Conservation (phyloP, 805 yeast genomes). For the Schwanniomyces polymorphus region DNA sequence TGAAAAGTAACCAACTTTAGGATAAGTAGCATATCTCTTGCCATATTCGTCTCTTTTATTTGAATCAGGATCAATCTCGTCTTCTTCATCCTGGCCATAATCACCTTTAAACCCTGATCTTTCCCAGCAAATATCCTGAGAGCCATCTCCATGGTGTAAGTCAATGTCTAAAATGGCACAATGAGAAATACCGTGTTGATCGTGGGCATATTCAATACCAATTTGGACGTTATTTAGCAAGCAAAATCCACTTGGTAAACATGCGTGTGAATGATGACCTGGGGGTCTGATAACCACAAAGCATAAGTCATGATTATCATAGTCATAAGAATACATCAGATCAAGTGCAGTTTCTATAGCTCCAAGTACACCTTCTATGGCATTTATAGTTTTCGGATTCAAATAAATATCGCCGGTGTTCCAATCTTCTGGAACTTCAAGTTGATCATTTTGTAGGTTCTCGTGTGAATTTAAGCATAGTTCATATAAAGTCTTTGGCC, state of each 20-base stretch:
- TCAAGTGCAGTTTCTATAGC: conserved; percentile 75
- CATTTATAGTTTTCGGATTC: conserved; percentile 63
- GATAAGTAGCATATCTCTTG: conserved; percentile 42
- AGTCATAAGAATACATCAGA: conserved; percentile 21
- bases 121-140: conserved; percentile 84
- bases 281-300: conserved; percentile 79
- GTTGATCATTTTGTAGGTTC: conserved; percentile 49
- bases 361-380: conserved; percentile 76
- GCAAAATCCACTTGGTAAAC: conserved; percentile 85
- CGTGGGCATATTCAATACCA: conserved; percentile 74
- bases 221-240: conserved; percentile 79
- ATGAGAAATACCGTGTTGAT: conserved; percentile 65
- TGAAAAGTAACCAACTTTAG: conserved; percentile 79
- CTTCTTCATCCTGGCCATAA: conserved; percentile 50
- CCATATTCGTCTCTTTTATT: conserved; percentile 50
- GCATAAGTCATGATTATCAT: conserved; percentile 39
- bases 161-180: conserved; percentile 82
- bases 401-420: conserved; percentile 80
- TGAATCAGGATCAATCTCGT: conserved; percentile 27
- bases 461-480: conserved; percentile 59
- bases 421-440: conserved; percentile 83
- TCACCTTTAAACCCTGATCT: conserved; percentile 60
- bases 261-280: conserved; percentile 84
- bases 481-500: conserved; percentile 62
- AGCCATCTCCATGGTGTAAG: conserved; percentile 87